A percentile compares a stretch with the other conserved stretches of the same genome.
These are phyloP conservation scores for Starmerella powellii DNA, from an alignment of 805 yeast species.

Conservation along the genomic window DNA sequence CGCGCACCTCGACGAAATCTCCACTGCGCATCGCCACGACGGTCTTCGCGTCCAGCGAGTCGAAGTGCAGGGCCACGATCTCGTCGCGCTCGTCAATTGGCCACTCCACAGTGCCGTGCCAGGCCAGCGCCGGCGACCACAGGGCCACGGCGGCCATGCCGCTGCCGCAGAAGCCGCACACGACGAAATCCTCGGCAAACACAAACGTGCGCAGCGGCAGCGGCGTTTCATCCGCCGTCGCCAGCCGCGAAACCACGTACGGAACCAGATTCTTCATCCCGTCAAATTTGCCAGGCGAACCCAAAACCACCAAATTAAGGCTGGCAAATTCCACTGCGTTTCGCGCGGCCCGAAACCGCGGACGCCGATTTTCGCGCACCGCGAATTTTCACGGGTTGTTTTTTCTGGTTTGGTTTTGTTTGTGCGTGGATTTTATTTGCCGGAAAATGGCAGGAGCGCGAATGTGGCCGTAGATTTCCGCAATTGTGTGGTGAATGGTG, in stretches of 20 bases:
- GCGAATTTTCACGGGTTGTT: no score
- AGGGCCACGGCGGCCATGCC: conserved; percentile 7
- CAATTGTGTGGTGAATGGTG: no score
- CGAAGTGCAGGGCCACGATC: conserved; percentile 10
- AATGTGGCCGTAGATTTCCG: no score
- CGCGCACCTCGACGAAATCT: conserved; percentile 43
- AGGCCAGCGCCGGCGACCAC: conserved; percentile 15
- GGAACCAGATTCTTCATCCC: conserved; percentile 18
- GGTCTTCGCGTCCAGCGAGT: conserved; percentile 37
- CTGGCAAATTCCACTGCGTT: no score
- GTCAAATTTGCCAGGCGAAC: neutral
- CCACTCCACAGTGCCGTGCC: conserved; percentile 10
- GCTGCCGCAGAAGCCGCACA: conserved; percentile 6
- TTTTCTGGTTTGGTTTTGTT: no score
- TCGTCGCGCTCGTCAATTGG: neutral
- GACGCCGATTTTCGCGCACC: no score
- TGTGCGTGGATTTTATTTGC: no score
- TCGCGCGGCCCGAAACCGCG: no score
- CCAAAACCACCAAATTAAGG: neutral
- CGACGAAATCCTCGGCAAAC: conserved; percentile 12
- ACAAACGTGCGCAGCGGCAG: conserved; percentile 7
- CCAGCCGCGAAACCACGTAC: conserved; percentile 13
- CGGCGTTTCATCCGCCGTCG: conserved; percentile 9
- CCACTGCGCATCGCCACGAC: conserved; percentile 62
- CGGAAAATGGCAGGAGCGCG: no score